Evolutionary conservation across 768 basidiomycete genomes (phyloP), one percentile per base, ranked within the genome.

Genomic region (Tulasnella calospora): DNA sequence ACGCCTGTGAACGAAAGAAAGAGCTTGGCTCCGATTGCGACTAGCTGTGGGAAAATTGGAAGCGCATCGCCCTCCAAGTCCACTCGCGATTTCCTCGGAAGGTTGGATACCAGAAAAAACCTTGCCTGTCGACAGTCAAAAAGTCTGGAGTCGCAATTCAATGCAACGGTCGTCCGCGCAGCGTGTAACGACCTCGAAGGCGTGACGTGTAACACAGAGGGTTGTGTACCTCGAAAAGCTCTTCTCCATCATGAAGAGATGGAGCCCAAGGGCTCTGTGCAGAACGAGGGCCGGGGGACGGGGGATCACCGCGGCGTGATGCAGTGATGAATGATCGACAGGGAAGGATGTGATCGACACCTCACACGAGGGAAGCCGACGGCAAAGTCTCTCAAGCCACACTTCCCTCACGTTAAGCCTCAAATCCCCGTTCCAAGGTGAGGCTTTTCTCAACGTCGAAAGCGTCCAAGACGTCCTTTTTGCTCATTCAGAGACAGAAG

Each of bases 321-420:
- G 61, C 17, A 67, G 30, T 6, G 61, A 35, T 17, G 61, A 15
- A 15, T 67, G 61, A 67, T 67, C 61, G 61, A 67, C 61, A 67
- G 51, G 51, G n/a, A 67, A 27, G 61, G 61, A 27, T 27, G 27
- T 67, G 61, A 67, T 67, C 27, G 61, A 67, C 44, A 67, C 51
- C 19, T 19, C 51, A 19, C 30, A 12, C 30, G n/a, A 67, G 27
- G 27, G 61, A 67, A 67, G 61, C 61, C 61, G 61, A 17, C 61
- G 61, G 61, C 61, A 67, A 67, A 35, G 61, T 67, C 61, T 67
- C 61, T 67, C 27, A 67, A 67, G 61, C 61, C 61, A 67, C 61
- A 67, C n/a, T 27, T 67, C 33, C 55, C 27, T 10, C 27, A 27
- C 33, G 27, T 35, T 27, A 67, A 67, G 61, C 61, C 61, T 35